Base-by-base conservation (phyloP, 2,329 filamentous ascomycete species). In the Cryphonectria radicalis region DNA sequence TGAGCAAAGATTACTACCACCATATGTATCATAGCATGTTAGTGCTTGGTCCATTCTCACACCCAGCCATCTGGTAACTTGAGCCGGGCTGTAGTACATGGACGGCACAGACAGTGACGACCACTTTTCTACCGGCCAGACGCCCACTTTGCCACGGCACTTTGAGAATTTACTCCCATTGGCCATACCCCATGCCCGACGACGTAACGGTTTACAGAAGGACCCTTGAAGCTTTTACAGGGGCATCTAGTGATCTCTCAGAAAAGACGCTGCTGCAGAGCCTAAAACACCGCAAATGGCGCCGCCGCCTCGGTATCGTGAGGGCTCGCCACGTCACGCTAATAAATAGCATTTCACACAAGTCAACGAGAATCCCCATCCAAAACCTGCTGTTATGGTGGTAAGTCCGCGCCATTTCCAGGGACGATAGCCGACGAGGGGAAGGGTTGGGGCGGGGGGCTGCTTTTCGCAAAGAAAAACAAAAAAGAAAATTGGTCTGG, bases 281-380 rank as follows among this genome's bases (percentile, higher is more conserved):
- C 68, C 55, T 59, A 66, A 42, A 42, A 32, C 35, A 64, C 55
- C 42, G 40, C 63, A 59, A 28, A 59, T 50, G 46, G 46, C 62
- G 63, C 63, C 57, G 59, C 63, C 68, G 59, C 40, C 53, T 67
- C 42, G 63, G 43, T 35, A 42, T 55, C 22, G 68, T 46, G 62
- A 70, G 35, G 35, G 59, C 43, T 37, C 28, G 55, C 55, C 55
- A 59, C 55, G 19, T 35, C 14, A 59, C 55, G 55, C 55, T 59
- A 59, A 25, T 19, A 63, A n/a, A 35, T 50, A 50, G 22, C 46
- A n/a, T 40, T 10, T 14, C 66, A n/a, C 62, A 35, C 32, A 32
- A 32, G 50, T 50, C 55, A 37, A 53, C n/a, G 28, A 19, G 28
- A 40, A 40, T 43, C 42, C 43, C 46, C 28, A 40, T n/a, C 35